Conservation (phyloP, 495 filamentous ascomycete species). For the Penicillium longicatenatum region DNA sequence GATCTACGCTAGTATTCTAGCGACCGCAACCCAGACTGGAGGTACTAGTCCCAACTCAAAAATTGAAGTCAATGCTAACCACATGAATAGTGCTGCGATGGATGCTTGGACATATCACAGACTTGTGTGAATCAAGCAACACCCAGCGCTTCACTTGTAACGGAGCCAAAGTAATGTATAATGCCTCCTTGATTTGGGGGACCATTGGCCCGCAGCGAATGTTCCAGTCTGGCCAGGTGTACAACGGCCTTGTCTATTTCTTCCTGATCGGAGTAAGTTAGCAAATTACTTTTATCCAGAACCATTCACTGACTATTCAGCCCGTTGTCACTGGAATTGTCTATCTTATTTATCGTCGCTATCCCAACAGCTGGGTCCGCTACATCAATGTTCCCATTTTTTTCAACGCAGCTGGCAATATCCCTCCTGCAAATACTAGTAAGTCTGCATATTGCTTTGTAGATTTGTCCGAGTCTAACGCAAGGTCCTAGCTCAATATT, state of each 20-base stretch:
- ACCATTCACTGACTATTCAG: slow-evolving; percentile 28
- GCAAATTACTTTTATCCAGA: slow-evolving; percentile 44
- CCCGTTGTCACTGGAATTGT: slow-evolving; percentile 35
- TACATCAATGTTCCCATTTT: slow-evolving; percentile 49
- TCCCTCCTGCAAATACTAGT: slow-evolving; percentile 44
- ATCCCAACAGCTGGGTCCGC: slow-evolving; percentile 37
- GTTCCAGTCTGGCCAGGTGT: slow-evolving; percentile 53
- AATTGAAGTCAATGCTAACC: not conserved
- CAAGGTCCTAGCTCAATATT: slow-evolving; percentile 26
- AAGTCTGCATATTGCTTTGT: not conserved
- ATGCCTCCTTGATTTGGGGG: slow-evolving; percentile 54
- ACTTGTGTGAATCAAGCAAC: slow-evolving; percentile 46
- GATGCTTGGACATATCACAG: slow-evolving; percentile 54
- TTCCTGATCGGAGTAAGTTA: slow-evolving; percentile 51
- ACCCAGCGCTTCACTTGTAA: slow-evolving; percentile 55
- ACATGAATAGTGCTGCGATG: not conserved
- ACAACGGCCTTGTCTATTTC: slow-evolving; percentile 50
- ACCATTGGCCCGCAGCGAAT: slow-evolving; percentile 53
- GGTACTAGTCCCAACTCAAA: slow-evolving; percentile 9
- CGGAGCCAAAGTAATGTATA: slow-evolving; percentile 54
- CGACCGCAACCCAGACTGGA: slow-evolving; percentile 49
- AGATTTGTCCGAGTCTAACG: not conserved
- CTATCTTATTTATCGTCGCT: slow-evolving; percentile 39
- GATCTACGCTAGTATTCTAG: slow-evolving; percentile 49
- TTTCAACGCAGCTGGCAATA: slow-evolving; percentile 41